Conservation (phyloP, 2,329 filamentous ascomycete genomes). For the Zymoseptoria tritici region DNA sequence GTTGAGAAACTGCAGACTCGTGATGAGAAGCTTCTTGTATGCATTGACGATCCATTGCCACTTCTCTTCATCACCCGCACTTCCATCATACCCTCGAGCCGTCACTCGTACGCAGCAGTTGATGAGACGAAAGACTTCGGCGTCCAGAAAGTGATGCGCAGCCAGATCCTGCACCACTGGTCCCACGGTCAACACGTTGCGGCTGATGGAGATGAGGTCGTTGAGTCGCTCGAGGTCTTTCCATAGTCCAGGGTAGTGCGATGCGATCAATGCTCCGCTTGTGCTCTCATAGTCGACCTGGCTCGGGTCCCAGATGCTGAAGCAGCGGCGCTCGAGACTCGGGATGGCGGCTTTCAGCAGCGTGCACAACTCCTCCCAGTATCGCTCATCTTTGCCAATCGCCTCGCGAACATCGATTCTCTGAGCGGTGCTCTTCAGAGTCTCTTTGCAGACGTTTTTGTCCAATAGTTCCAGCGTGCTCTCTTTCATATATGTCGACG, state of each 20-base stretch:
- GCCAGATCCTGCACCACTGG: constrained; percentile 57
- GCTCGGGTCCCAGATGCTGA: constrained; percentile 52
- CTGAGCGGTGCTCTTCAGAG: constrained; percentile 51
- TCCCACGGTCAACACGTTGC: constrained; percentile 55
- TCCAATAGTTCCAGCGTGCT: constrained; percentile 52
- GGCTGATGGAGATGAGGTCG: constrained; percentile 53
- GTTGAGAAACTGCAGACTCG: constrained; percentile 59
- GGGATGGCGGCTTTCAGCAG: constrained; percentile 54
- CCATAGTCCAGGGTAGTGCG: constrained; percentile 50
- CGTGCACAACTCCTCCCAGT: constrained; percentile 54
- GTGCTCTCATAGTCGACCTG: constrained; percentile 51
- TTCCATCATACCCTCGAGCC: constrained; percentile 57
- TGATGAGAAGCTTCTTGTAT: constrained; percentile 59
- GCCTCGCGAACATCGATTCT: constrained; percentile 47
- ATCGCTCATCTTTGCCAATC: constrained; percentile 48
- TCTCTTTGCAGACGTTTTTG: constrained; percentile 49
- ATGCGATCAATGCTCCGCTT: constrained; percentile 54
- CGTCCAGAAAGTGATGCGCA: constrained; percentile 52
- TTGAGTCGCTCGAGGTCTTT: constrained; percentile 58
- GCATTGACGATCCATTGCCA: constrained; percentile 60
- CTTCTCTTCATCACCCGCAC: constrained; percentile 56
- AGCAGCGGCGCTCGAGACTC: constrained; percentile 54
- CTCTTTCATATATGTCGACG: constrained; percentile 52
- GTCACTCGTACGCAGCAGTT: constrained; percentile 59
- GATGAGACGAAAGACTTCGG: constrained; percentile 54